Evolutionary conservation across 2,329 filamentous ascomycete species (phyloP).

Genomic region (Aspergillus awamori): DNA sequence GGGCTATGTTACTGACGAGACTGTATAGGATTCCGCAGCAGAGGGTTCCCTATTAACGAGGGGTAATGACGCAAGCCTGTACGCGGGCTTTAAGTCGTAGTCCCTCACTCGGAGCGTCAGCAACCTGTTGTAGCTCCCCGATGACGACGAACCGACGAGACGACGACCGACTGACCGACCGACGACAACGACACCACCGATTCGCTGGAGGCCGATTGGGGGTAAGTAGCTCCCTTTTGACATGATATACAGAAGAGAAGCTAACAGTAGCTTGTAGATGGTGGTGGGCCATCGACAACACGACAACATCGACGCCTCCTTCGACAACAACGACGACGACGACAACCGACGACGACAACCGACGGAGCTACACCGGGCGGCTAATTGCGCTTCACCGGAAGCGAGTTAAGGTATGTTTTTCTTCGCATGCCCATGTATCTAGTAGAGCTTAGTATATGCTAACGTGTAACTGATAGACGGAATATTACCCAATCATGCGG

Average conservation of each 20-base stretch:
- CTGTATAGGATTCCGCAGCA: conserved; percentile 12
- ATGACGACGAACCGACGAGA: not conserved
- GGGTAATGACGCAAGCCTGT: conserved; percentile 22
- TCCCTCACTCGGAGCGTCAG: conserved; percentile 18
- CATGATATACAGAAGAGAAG: too few relatives aligned
- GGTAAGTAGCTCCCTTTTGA: not conserved
- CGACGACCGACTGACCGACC: not conserved
- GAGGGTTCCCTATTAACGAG: conserved; percentile 17
- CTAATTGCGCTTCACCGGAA: too few relatives aligned
- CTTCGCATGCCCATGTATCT: too few relatives aligned
- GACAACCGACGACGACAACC: not conserved
- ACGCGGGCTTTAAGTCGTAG: conserved; percentile 22
- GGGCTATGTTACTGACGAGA: not conserved
- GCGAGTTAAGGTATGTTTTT: too few relatives aligned
- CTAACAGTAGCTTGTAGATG: too few relatives aligned
- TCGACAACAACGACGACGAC: too few relatives aligned
- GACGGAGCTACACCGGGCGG: not conserved
- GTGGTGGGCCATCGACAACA: not conserved
- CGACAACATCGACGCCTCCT: not conserved
- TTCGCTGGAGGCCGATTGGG: not conserved
- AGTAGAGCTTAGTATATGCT: too few relatives aligned
- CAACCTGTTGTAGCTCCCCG: conserved; percentile 1
- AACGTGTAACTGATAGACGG: too few relatives aligned
- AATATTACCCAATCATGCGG: too few relatives aligned
- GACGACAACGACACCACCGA: not conserved